Conservation (phyloP, 441 rosid species). For the Syzygium malaccense region DNA sequence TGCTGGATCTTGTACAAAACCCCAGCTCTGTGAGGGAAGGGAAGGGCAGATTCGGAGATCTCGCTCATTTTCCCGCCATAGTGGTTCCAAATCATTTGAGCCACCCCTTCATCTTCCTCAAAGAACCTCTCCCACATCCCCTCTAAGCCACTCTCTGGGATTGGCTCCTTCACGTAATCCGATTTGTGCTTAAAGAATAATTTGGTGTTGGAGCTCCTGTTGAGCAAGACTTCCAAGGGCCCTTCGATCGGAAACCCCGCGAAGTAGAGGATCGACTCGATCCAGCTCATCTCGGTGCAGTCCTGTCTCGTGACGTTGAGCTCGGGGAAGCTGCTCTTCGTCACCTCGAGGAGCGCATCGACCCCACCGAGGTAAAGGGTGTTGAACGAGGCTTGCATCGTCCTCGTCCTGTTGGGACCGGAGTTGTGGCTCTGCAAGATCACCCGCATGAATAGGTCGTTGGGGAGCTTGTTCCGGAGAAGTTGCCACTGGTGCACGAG, state of each 20-base stretch:
- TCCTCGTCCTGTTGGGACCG: background rate
- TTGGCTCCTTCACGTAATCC: conserved; percentile 2
- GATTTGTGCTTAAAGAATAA: conserved; percentile 1
- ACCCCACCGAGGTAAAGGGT: background rate
- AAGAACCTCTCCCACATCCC: conserved; percentile 1
- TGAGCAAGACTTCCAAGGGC: background rate
- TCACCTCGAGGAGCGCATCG: background rate
- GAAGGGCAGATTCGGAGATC: conserved; percentile 2
- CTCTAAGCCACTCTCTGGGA: background rate
- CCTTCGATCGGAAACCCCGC: background rate
- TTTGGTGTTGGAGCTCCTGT: conserved; percentile 1
- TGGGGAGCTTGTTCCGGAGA: background rate
- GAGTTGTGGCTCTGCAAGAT: background rate
- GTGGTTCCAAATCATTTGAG: background rate
- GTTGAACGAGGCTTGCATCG: background rate
- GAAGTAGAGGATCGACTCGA: background rate
- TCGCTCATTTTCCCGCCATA: conserved; percentile 6
- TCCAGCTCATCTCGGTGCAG: conserved; percentile 3
- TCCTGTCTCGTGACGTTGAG: background rate
- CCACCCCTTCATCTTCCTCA: background rate
- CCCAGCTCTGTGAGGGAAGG: conserved; percentile 11
- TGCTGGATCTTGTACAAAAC: background rate
- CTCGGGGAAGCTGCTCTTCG: background rate
- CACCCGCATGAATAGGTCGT: background rate
- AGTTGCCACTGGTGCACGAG: conserved; percentile 6